These are phyloP conservation scores for Trichoderma parareesei DNA, from an alignment of 495 filamentous ascomycete species.

Conservation along the genomic window DNA sequence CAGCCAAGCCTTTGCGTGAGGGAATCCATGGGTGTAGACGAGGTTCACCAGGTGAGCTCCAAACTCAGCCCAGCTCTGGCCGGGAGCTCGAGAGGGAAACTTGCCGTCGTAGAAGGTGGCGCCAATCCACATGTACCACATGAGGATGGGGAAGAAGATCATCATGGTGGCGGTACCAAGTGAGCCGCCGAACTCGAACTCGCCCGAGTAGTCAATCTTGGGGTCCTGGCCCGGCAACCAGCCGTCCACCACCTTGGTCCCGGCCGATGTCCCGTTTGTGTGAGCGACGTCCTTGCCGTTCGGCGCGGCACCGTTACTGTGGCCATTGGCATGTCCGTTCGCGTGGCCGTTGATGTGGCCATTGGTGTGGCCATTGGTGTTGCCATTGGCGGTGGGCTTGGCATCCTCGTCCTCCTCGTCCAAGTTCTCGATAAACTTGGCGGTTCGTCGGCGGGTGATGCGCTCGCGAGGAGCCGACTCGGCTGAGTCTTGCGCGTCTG, in stretches of 20 bases:
- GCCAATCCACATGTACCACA: constrained; percentile 99
- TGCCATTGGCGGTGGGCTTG: constrained; percentile 25
- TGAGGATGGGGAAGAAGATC: constrained; percentile 82
- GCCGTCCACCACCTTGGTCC: constrained; percentile 51
- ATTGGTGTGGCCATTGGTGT: constrained; percentile 23
- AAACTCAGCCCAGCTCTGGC: constrained; percentile 61
- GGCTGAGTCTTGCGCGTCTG: constrained; percentile 38
- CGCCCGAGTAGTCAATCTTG: constrained; percentile 69
- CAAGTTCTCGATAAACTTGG: constrained; percentile 39
- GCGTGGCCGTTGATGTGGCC: constrained; percentile 16
- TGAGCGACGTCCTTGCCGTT: constrained; percentile 18
- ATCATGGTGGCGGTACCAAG: constrained; percentile 73
- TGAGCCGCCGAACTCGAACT: constrained; percentile 86
- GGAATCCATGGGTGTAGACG: constrained; percentile 75
- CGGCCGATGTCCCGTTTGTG: constrained; percentile 23
- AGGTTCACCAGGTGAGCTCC: constrained; percentile 55
- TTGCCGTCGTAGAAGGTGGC: constrained; percentile 83
- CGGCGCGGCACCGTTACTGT: constrained; percentile 17
- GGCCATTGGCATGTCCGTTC: constrained; percentile 20
- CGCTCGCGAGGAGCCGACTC: constrained; percentile 24
- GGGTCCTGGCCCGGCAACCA: constrained; percentile 63
- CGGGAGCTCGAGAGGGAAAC: constrained; percentile 58
- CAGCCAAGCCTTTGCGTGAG: constrained; percentile 68
- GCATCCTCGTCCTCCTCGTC: constrained; percentile 27
- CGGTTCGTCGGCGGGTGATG: constrained; percentile 24